Evolutionary conservation across 768 basidiomycete genomes (phyloP).

Genomic region (Epithele typhae): DNA sequence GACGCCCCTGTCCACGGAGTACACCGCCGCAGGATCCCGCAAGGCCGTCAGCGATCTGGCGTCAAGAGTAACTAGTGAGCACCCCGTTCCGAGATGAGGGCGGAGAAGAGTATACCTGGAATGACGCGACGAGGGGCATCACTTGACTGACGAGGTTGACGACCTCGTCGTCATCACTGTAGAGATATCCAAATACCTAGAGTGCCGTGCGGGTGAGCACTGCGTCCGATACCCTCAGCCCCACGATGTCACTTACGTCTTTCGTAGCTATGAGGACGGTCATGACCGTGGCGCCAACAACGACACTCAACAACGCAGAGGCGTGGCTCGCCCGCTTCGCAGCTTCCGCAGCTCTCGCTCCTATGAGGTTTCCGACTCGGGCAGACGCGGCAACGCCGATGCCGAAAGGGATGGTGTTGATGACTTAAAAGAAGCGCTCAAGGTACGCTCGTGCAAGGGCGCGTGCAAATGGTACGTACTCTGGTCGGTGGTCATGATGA

Average conservation of each 20-base stretch:
- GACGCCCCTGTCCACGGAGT: conserved; percentile 50
- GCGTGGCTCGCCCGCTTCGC: conserved; percentile 60
- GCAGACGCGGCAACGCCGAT: conserved; percentile 73
- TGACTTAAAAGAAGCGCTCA: conserved; percentile 36
- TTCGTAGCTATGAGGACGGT: conserved; percentile 48
- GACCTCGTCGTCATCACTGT: conserved; percentile 58
- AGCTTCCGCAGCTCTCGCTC: conserved; percentile 44
- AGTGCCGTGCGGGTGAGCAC: not conserved
- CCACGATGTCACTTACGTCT: conserved; percentile 48
- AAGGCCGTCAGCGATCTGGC: conserved; percentile 46
- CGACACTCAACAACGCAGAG: conserved; percentile 58
- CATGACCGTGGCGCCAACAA: conserved; percentile 59
- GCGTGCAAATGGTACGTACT: conserved; percentile 33
- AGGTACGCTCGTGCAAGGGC: not conserved
- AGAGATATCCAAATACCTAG: conserved; percentile 63
- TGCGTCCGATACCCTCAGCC: not conserved
- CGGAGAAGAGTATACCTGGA: conserved; percentile 34
- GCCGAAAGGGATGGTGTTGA: conserved; percentile 74
- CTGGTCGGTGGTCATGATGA: conserved; percentile 80
- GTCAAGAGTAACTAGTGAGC: not conserved
- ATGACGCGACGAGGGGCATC: conserved; percentile 52
- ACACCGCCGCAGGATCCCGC: conserved; percentile 48
- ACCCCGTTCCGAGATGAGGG: no score
- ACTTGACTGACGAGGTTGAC: conserved; percentile 45
- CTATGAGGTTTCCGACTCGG: conserved; percentile 70